Evolutionary conservation across 2,329 filamentous ascomycete genomes (phyloP).

Genomic region (Claviceps spartinae): DNA sequence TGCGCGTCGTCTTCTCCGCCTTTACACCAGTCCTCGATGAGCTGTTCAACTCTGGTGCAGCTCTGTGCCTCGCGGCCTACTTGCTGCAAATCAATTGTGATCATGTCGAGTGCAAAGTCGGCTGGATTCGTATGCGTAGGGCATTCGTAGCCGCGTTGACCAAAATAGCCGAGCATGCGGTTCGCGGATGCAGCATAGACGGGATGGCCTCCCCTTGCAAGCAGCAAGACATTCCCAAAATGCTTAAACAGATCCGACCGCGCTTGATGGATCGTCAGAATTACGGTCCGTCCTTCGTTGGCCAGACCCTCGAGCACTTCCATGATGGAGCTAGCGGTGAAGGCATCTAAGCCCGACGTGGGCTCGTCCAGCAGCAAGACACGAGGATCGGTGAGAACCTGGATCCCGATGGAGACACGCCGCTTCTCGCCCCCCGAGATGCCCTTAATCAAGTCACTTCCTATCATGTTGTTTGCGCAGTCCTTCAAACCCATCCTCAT

Average conservation of each 20-base stretch:
- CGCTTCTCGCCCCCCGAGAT: conserved; percentile 72
- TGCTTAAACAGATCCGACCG: conserved; percentile 58
- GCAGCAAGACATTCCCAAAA: conserved; percentile 58
- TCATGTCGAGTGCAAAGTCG: conserved; percentile 64
- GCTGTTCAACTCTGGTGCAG: conserved; percentile 43
- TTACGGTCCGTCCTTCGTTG: conserved; percentile 57
- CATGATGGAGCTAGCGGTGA: conserved; percentile 64
- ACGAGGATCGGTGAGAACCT: conserved; percentile 62
- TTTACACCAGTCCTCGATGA: conserved; percentile 46
- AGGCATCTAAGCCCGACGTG: conserved; percentile 63
- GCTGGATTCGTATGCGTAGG: conserved; percentile 61
- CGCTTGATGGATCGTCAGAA: conserved; percentile 68
- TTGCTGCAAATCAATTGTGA: conserved; percentile 61
- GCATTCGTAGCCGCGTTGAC: conserved; percentile 45
- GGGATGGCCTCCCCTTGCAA: conserved; percentile 55
- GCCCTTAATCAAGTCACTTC: conserved; percentile 59
- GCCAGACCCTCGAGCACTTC: conserved; percentile 59
- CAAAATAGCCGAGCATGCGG: conserved; percentile 54
- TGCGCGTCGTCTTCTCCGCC: conserved; percentile 7
- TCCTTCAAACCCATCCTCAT: conserved; percentile 67
- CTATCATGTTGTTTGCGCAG: conserved; percentile 62
- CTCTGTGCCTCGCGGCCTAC: conserved; percentile 48
- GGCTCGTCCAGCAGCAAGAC: conserved; percentile 65
- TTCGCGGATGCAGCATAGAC: conserved; percentile 52
- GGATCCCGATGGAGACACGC: conserved; percentile 63